These are phyloP conservation scores for Quercus robur DNA, from an alignment of 306 rosid genomes.

Conservation along the genomic window DNA sequence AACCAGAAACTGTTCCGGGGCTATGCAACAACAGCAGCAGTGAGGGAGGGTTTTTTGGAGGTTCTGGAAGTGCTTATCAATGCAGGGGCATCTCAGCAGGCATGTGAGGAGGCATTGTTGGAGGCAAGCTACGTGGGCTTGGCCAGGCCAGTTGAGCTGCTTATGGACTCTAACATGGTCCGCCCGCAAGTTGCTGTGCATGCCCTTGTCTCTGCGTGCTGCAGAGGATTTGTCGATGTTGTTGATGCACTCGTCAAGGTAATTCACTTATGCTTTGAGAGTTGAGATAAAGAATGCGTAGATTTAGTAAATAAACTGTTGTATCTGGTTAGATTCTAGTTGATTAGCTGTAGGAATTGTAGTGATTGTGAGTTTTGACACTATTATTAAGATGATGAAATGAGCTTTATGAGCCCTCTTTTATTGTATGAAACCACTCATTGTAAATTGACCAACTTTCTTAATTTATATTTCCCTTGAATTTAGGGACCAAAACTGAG, in stretches of 20 bases:
- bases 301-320: too few relatives aligned
- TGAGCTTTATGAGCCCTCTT: too few relatives aligned
- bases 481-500: too few relatives aligned
- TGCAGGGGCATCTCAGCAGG: constrained; percentile 52
- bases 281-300: neutral
- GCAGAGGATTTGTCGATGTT: constrained; percentile 52
- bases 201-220: constrained; percentile 60
- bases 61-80: constrained; percentile 49
- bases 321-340: too few relatives aligned
- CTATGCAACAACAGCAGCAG: constrained; percentile 55
- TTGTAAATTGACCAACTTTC: too few relatives aligned
- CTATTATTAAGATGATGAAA: too few relatives aligned
- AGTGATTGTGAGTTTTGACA: too few relatives aligned
- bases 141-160: constrained; percentile 42
- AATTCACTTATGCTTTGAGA: neutral
- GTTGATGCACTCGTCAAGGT: constrained; percentile 64
- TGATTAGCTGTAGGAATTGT: too few relatives aligned
- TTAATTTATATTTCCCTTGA: too few relatives aligned
- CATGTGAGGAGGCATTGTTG: constrained; percentile 70
- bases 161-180: constrained; percentile 52
- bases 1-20: constrained; percentile 57
- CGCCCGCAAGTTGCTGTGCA: constrained; percentile 44
- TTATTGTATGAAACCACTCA: too few relatives aligned
- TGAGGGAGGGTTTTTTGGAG: constrained; percentile 47
- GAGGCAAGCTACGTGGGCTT: constrained; percentile 57